These are phyloP conservation scores for Mucor circinelloides DNA, from an alignment of 371 early-diverging fungal genomes.

Conservation along the genomic window DNA sequence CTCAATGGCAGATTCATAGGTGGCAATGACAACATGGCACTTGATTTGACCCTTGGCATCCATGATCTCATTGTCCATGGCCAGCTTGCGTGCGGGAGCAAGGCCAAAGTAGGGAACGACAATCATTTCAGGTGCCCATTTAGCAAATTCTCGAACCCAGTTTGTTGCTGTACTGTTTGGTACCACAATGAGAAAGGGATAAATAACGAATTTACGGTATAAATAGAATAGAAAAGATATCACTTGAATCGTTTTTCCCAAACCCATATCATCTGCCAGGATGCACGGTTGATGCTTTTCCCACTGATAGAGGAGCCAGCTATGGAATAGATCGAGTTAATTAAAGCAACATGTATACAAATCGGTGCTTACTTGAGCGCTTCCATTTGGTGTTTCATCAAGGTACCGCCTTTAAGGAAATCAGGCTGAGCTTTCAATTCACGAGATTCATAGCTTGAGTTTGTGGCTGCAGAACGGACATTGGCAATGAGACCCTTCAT, in stretches of 20 bases:
- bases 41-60: conserved; percentile 41
- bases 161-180: conserved; percentile 81
- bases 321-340: conserved; percentile 11
- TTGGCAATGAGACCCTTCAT: conserved; percentile 41
- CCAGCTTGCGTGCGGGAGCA: conserved; percentile 49
- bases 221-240: conserved; percentile 75
- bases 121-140: conserved; percentile 75
- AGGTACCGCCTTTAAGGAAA: conserved; percentile 62
- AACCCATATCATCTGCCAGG: conserved; percentile 94
- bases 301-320: conserved; percentile 81
- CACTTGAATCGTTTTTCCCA: conserved; percentile 93
- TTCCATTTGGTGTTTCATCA: conserved; percentile 86
- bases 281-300: conserved; percentile 63
- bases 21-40: conserved; percentile 82
- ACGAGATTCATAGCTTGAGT: conserved; percentile 32
- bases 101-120: conserved; percentile 63
- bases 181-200: conserved; percentile 86
- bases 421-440: conserved; percentile 67
- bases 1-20: conserved; percentile 63
- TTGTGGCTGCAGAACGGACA: conserved; percentile 31
- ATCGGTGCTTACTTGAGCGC: conserved; percentile 71
- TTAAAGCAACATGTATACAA: not conserved
- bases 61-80: conserved; percentile 68
- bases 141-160: conserved; percentile 82
- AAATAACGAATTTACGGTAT: conserved; percentile 48